These are phyloP conservation scores for Naegleria gruberi DNA, from an alignment of 208 protist species.

Conservation along the genomic window DNA sequence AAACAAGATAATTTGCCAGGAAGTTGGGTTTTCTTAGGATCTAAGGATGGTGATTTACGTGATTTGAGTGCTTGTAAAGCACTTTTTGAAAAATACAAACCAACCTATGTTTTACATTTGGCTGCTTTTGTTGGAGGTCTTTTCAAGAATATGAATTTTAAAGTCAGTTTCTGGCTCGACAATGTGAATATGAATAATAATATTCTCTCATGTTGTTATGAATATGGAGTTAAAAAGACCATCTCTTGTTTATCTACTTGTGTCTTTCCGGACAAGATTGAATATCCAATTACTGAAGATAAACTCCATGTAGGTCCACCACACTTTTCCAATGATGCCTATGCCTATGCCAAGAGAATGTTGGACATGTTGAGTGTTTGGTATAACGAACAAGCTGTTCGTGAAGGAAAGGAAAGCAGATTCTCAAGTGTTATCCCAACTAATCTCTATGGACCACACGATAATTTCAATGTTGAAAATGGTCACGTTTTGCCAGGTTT, in stretches of 20 bases:
- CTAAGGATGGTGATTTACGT: conserved; percentile 66
- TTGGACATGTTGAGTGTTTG: conserved; percentile 68
- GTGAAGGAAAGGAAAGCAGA: conserved; percentile 40
- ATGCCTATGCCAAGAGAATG: conserved; percentile 88
- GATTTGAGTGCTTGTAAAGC: conserved; percentile 42
- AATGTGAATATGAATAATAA: conserved; percentile 86
- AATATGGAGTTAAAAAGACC: conserved; percentile 60
- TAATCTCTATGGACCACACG: conserved; percentile 81
- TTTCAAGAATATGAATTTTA: conserved; percentile 71
- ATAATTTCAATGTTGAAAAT: conserved; percentile 71
- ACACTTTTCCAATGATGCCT: conserved; percentile 75
- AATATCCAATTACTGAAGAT: conserved; percentile 77
- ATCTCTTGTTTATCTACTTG: conserved; percentile 81
- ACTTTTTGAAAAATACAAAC: conserved; percentile 66
- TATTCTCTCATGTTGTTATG: conserved; percentile 59
- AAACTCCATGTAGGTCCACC: conserved; percentile 79
- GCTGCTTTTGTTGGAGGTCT: conserved; percentile 78
- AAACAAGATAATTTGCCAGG: conserved; percentile 24
- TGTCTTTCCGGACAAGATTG: conserved; percentile 84
- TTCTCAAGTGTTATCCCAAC: conserved; percentile 85
- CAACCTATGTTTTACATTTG: conserved; percentile 86
- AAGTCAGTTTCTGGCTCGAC: conserved; percentile 61
- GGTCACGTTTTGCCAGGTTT: conserved; percentile 79
- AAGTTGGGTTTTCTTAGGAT: conserved; percentile 71
- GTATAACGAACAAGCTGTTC: conserved; percentile 47